Percentiles rank a stretch among this genome's conserved stretches.
Evolutionary conservation across 306 rosid species (phyloP).

Genomic region (Adenanthera pavonina): DNA sequence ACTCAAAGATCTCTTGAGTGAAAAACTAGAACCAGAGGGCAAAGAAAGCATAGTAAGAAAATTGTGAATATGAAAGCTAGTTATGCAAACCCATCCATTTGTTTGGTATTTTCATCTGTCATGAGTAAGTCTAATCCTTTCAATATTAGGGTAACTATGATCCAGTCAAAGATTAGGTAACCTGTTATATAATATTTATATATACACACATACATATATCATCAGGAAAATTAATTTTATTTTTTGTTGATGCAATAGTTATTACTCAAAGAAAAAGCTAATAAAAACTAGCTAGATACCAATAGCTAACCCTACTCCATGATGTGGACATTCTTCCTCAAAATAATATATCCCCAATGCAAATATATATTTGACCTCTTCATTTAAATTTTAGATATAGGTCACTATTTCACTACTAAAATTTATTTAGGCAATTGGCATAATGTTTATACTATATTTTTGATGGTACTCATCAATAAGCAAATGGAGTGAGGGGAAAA

Average conservation of each 20-base stretch:
- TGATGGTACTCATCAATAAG: too few relatives aligned
- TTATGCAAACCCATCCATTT: background rate
- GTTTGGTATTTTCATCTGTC: background rate
- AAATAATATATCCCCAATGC: background rate
- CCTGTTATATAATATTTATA: background rate
- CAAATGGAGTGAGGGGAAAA: background rate
- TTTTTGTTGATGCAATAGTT: background rate
- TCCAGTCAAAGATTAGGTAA: slow-evolving; percentile 1
- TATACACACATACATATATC: background rate
- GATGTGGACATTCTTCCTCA: slow-evolving; percentile 15
- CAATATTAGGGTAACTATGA: too few relatives aligned
- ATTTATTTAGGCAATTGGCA: too few relatives aligned
- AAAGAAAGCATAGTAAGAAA: too few relatives aligned
- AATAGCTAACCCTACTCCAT: background rate
- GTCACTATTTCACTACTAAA: too few relatives aligned
- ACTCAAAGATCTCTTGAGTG: too few relatives aligned
- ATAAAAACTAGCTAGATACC: slow-evolving; percentile 1
- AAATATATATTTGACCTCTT: background rate
- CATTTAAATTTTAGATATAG: too few relatives aligned
- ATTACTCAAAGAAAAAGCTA: slow-evolving; percentile 17
- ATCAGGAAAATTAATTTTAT: too few relatives aligned
- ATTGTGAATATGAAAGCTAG: too few relatives aligned
- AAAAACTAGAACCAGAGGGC: background rate
- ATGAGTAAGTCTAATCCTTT: background rate
- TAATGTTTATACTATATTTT: too few relatives aligned